These are phyloP conservation scores for Seiridium unicorne DNA, from an alignment of 2,329 filamentous ascomycete species.

Conservation along the genomic window DNA sequence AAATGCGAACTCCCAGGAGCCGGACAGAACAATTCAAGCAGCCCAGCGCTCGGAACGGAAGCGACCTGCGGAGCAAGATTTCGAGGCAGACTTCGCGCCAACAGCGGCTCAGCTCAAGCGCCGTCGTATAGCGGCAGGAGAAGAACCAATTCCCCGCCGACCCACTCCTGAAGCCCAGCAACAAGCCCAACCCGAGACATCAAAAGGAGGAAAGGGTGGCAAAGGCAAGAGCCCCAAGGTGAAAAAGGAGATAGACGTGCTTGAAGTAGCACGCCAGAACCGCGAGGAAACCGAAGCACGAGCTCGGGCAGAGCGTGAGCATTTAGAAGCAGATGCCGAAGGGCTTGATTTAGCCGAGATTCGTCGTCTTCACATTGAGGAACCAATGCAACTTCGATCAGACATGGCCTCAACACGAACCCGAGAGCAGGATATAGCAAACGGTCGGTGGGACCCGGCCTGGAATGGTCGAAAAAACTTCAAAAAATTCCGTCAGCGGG, in stretches of 20 bases:
- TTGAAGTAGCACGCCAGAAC: constrained; percentile 61
- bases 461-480: constrained; percentile 98
- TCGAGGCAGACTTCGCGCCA: constrained; percentile 73
- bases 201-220: constrained; percentile 40
- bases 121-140: constrained; percentile 63
- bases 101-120: constrained; percentile 76
- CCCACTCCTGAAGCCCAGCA: constrained; percentile 17
- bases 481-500: constrained; percentile 75
- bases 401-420: constrained; percentile 27
- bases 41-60: constrained; percentile 39
- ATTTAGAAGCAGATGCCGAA: constrained; percentile 50
- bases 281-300: constrained; percentile 67
- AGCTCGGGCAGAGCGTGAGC: constrained; percentile 51
- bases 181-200: constrained; percentile 22
- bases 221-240: constrained; percentile 36
- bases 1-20: constrained; percentile 27
- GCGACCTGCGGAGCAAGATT: constrained; percentile 46
- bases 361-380: constrained; percentile 71
- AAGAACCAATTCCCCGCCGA: constrained; percentile 40
- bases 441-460: constrained; percentile 73
- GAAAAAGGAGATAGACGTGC: constrained; percentile 65
- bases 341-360: constrained; percentile 73
- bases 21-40: constrained; percentile 17
- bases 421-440: constrained; percentile 50
- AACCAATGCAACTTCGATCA: constrained; percentile 67